Conservation (phyloP, 768 basidiomycete genomes). For the Cystofilobasidium bisporidii region DNA sequence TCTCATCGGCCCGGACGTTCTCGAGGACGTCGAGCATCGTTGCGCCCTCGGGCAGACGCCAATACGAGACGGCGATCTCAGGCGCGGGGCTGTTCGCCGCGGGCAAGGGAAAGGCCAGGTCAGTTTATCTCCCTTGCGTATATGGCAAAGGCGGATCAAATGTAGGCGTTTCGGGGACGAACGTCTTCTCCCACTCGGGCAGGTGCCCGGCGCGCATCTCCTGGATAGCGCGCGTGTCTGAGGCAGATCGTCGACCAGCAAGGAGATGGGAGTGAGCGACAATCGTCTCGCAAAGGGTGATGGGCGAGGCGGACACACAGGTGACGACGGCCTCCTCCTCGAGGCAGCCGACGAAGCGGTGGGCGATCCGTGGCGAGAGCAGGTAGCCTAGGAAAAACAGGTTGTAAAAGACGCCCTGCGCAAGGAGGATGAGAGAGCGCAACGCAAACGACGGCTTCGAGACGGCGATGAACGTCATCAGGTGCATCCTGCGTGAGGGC, state of each 20-base stretch:
- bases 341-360: conserved; percentile 34
- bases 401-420: conserved; percentile 53
- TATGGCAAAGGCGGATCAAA: no score
- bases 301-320: conserved; percentile 35
- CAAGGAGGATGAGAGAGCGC: conserved; percentile 70
- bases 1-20: conserved; percentile 82
- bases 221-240: conserved; percentile 58
- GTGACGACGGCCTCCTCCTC: conserved; percentile 94
- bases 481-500: conserved; percentile 56
- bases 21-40: conserved; percentile 1
- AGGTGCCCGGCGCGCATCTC: conserved; percentile 51
- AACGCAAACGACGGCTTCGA: conserved; percentile 69
- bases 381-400: conserved; percentile 60
- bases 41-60: neutral
- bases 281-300: no score
- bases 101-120: neutral
- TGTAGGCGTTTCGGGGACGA: no score
- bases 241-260: no score
- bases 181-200: conserved; percentile 48
- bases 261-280: no score
- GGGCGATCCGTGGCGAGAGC: conserved; percentile 26
- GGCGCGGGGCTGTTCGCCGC: conserved; percentile 2
- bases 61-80: conserved; percentile 11
- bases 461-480: conserved; percentile 95
- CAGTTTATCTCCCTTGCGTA: no score